A percentile compares a stretch with the other conserved stretches of the same genome.
Conservation (phyloP, 2,329 filamentous ascomycete genomes). For the Paecilomyces sp. region DNA sequence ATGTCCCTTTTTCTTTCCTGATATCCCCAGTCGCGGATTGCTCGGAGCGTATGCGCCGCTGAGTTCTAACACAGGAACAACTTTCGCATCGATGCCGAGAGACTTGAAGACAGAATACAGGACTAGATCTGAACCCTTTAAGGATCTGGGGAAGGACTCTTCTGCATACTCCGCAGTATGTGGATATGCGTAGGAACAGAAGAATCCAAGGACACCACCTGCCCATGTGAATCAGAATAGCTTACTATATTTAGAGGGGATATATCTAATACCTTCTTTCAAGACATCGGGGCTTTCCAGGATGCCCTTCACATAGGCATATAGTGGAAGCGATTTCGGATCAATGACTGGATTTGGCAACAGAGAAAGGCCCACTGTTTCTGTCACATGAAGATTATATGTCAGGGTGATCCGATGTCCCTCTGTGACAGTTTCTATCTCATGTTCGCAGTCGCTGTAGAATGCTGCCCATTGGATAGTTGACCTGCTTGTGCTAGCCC, state of each 20-base stretch:
- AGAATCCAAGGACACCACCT: constrained; percentile 41
- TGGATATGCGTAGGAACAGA: constrained; percentile 43
- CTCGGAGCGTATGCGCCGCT: not conserved
- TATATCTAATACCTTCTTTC: constrained; percentile 19
- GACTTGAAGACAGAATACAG: constrained; percentile 31
- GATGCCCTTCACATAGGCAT: constrained; percentile 9
- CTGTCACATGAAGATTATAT: constrained; percentile 49
- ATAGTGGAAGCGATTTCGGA: constrained; percentile 28
- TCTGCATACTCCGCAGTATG: constrained; percentile 24
- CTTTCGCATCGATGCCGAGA: constrained; percentile 20
- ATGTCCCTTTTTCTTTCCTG: not conserved
- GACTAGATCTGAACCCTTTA: constrained; percentile 44
- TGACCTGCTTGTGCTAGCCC: constrained; percentile 13
- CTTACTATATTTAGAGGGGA: not conserved
- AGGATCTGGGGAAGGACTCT: constrained; percentile 21
- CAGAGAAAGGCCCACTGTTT: constrained; percentile 21
- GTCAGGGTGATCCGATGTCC: constrained; percentile 53
- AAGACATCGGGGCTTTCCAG: constrained; percentile 25
- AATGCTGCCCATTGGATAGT: constrained; percentile 30
- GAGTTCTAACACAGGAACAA: constrained; percentile 22
- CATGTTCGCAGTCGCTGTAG: constrained; percentile 31
- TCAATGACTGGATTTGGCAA: constrained; percentile 17
- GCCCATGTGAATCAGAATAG: not conserved
- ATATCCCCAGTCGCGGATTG: not conserved
- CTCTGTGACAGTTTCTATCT: constrained; percentile 37